Conservation (phyloP, 345 rosid genomes). For the Ceriops decandra region DNA sequence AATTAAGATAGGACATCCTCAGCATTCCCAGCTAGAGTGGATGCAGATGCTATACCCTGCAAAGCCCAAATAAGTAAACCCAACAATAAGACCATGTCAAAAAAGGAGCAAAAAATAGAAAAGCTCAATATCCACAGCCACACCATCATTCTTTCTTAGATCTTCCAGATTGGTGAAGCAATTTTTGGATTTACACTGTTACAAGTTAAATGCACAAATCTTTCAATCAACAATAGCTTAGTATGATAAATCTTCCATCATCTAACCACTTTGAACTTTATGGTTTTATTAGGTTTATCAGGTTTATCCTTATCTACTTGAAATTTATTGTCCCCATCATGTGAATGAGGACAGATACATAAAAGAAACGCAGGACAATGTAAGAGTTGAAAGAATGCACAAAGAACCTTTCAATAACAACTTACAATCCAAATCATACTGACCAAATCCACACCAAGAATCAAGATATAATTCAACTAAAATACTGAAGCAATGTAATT, state of each 20-base stretch:
- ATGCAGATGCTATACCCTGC: too few relatives aligned
- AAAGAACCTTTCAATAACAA: too few relatives aligned
- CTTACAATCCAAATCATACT: too few relatives aligned
- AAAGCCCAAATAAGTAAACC: too few relatives aligned
- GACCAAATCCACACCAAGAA: not conserved
- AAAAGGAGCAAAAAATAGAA: not conserved
- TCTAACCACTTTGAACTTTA: not conserved
- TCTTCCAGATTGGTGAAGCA: not conserved
- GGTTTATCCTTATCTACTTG: not conserved
- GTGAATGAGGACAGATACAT: too few relatives aligned
- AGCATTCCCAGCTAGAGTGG: not conserved
- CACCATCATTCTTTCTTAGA: not conserved
- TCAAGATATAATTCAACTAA: not conserved
- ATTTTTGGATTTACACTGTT: not conserved
- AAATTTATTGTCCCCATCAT: not conserved
- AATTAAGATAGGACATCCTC: not conserved
- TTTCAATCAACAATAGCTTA: not conserved
- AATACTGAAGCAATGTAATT: not conserved
- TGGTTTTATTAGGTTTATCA: not conserved
- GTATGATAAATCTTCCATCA: not conserved
- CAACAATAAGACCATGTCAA: not conserved
- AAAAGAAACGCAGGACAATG: not conserved
- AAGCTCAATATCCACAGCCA: not conserved
- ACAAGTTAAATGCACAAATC: not conserved
- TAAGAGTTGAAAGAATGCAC: not conserved